These are phyloP conservation scores for Luffa aegyptiaca DNA, from an alignment of 306 rosid genomes.

Conservation along the genomic window DNA sequence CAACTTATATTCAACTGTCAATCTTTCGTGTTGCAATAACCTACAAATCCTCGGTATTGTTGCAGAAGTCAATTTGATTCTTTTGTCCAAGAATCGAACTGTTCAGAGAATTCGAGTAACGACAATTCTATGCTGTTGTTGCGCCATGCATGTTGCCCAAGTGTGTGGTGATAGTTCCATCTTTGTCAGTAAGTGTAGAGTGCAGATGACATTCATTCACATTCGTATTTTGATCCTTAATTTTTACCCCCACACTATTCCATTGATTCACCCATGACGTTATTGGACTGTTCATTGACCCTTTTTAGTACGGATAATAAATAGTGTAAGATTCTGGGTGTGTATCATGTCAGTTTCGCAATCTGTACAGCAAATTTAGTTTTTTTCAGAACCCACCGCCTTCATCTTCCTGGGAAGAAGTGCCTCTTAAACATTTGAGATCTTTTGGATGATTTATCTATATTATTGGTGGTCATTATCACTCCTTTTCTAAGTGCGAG, in stretches of 20 bases:
- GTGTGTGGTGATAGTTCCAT: background rate
- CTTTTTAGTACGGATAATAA: background rate
- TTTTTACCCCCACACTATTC: background rate
- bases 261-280: background rate
- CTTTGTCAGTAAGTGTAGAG: background rate
- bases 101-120: background rate
- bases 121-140: background rate
- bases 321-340: background rate
- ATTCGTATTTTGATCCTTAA: background rate
- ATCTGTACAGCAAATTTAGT: background rate
- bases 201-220: background rate
- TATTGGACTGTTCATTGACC: background rate
- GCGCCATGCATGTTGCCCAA: conserved; percentile 11
- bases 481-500: background rate
- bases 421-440: background rate
- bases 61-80: background rate
- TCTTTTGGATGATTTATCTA: background rate
- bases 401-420: background rate
- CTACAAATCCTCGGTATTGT: background rate
- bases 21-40: conserved; percentile 1
- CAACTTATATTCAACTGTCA: background rate
- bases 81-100: background rate
- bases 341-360: background rate
- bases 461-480: background rate
- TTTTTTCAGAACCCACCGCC: background rate